phyloP scores from a whole-genome alignment of 805 yeast genomes.

The Suhomyces sp. region DNA sequence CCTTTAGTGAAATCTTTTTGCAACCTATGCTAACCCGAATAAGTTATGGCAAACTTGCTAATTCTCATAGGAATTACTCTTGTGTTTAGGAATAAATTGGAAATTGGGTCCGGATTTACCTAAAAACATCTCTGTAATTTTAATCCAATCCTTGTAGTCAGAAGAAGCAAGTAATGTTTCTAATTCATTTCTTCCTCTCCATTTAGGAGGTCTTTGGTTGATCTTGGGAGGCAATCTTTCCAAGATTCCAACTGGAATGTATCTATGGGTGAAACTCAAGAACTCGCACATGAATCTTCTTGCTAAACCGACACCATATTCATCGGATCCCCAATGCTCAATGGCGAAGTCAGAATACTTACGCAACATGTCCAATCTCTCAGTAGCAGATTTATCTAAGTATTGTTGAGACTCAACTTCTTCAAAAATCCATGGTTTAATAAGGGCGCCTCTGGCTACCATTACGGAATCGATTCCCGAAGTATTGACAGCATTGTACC shows the following conservation, averaged over 20 bases:
- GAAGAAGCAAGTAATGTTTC: slow-evolving; percentile 85
- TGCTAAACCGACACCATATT: slow-evolving; percentile 83
- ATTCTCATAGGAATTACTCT: slow-evolving; percentile 73
- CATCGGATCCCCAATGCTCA: slow-evolving; percentile 98
- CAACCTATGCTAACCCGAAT: no score
- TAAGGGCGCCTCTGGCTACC: slow-evolving; percentile 97
- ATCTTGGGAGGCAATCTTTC: slow-evolving; percentile 85
- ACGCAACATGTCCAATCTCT: slow-evolving; percentile 74
- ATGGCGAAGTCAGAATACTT: slow-evolving; percentile 77
- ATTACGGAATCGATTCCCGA: slow-evolving; percentile 86
- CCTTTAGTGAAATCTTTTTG: no score
- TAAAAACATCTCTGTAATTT: slow-evolving; percentile 89
- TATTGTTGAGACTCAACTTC: slow-evolving; percentile 89
- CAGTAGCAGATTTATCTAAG: slow-evolving; percentile 86
- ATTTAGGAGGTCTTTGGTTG: slow-evolving; percentile 90
- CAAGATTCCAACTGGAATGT: slow-evolving; percentile 89
- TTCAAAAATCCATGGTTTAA: slow-evolving; percentile 98
- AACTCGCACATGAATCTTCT: slow-evolving; percentile 94
- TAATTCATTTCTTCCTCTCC: slow-evolving; percentile 90
- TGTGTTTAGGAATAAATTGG: slow-evolving; percentile 88
- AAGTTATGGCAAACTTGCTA: no score
- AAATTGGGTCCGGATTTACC: slow-evolving; percentile 81
- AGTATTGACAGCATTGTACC: slow-evolving; percentile 68
- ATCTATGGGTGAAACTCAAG: slow-evolving; percentile 89
- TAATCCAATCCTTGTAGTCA: slow-evolving; percentile 93